Percentiles rank a stretch among this genome's conserved stretches.
phyloP scores from a whole-genome alignment of 1,139 yeast genomes.

The Yamadazyma blattariae region DNA sequence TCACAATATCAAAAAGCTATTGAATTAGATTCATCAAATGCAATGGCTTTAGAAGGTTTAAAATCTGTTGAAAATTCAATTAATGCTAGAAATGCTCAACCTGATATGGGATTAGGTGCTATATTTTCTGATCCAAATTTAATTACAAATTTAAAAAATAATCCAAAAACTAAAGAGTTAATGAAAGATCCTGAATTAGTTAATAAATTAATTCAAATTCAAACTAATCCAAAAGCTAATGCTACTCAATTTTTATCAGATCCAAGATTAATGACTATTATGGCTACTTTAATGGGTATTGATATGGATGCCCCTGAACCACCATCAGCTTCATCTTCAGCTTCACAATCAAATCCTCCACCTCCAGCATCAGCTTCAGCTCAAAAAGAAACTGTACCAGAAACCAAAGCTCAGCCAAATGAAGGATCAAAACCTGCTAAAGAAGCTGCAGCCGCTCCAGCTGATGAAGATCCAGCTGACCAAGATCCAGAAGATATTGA shows the following conservation, averaged over 20 bases:
- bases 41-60: constrained; percentile 86
- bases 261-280: constrained; percentile 83
- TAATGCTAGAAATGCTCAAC: constrained; percentile 39
- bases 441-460: constrained; percentile 15
- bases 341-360: constrained; percentile 16
- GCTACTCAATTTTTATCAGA: constrained; percentile 67
- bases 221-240: constrained; percentile 71
- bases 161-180: constrained; percentile 85
- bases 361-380: constrained; percentile 8
- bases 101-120: constrained; percentile 75
- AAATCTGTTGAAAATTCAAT: constrained; percentile 63
- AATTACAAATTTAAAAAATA: constrained; percentile 67
- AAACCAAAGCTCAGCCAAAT: constrained; percentile 15
- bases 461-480: constrained; percentile 14
- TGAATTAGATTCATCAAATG: constrained; percentile 75
- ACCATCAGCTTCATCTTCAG: background rate
- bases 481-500: constrained; percentile 26
- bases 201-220: constrained; percentile 63
- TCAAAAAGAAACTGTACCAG: constrained; percentile 19
- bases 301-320: constrained; percentile 56
- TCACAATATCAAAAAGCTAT: constrained; percentile 76
- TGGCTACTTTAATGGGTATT: constrained; percentile 86
- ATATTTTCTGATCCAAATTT: constrained; percentile 80
- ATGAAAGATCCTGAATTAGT: constrained; percentile 88
- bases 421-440: constrained; percentile 28